These are phyloP conservation scores for Centrapalus pauciflorus DNA, from an alignment of 129 eudicot genomes.

Conservation along the genomic window DNA sequence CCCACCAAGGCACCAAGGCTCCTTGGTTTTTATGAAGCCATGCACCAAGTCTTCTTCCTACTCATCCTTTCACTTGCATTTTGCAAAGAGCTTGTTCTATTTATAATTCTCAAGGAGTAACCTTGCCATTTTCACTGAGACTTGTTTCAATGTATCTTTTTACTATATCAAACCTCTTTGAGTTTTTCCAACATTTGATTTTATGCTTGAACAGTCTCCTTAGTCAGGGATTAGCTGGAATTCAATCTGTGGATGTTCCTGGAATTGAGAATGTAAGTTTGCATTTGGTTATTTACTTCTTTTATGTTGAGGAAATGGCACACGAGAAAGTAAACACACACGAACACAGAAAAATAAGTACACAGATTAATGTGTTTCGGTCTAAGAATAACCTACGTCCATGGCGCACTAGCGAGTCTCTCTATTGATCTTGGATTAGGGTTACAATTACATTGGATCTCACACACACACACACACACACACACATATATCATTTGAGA, in stretches of 20 bases:
- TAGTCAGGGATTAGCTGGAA: conserved; percentile 90
- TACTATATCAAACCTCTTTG: neutral
- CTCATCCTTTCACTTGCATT: neutral
- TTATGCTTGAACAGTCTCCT: conserved; percentile 64
- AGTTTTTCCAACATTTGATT: neutral
- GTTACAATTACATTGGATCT: too few species aligned
- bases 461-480: too few species aligned
- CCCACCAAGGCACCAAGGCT: too few species aligned
- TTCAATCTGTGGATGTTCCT: conserved; percentile 75
- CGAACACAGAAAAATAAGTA: too few species aligned
- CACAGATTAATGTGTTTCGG: too few species aligned
- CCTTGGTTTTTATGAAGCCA: too few species aligned
- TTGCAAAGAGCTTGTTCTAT: neutral
- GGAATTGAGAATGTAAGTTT: conserved; percentile 89
- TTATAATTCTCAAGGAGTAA: neutral
- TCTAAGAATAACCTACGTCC: too few species aligned
- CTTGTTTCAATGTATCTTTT: neutral
- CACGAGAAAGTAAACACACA: too few species aligned
- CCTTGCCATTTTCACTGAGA: too few species aligned
- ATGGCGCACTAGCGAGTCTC: too few species aligned
- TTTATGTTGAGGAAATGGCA: neutral
- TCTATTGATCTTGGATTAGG: too few species aligned
- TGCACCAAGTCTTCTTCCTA: neutral
- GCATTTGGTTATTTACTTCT: neutral
- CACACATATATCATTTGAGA: too few species aligned